Base-by-base conservation (phyloP, 768 basidiomycete species). In the Obba rivulosa region DNA sequence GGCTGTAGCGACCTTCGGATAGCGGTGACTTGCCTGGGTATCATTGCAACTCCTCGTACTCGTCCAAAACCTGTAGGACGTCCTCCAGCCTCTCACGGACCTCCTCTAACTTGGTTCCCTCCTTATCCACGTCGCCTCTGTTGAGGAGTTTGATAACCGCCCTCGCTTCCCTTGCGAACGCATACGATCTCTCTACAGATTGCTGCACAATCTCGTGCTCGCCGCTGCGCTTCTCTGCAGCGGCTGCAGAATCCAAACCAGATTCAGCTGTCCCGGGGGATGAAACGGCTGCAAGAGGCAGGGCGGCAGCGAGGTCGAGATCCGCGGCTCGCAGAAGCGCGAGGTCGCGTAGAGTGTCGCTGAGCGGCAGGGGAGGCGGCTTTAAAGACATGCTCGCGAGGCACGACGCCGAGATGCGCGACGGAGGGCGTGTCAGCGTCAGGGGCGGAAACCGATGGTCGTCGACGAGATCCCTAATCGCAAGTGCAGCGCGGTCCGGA, bases 331-430 rank as follows among this genome's bases (percentile, higher is more conserved):
- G 78, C 17, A 90, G 67, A 25, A 87, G 64, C 4, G 87, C 86
- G 20, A 91, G 77, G 64, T 91, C 88, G 11, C 76, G 81, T 34
- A 89, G 72, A 7, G 79, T 80, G 48, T 80, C 75, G 49, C 71
- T 63, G 24, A 87, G 71, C 7, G 79, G 68, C 36, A 89, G 70
- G 11, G 80, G 75, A 51, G 79, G 40, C 17, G 23, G 20, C 21
- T 48, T 48, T 4, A 24, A 44, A 7, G 18, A 23, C 23, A 17
- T 24, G 41, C 41, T 41, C 11, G 4, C 22, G n/a, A 22, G 28
- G 28, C 28, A 13, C 28, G 28, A 31, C 28, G 28, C 28, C 28
- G 28, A 13, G 28, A 13, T 31, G 28, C 13, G 13, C 13, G 28
- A 31, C 28, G 28, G n/a, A n/a, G n/a, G 13, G 28, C 28, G 13